Percentiles rank a stretch among this genome's conserved stretches.
Evolutionary conservation across 2,329 filamentous ascomycete species (phyloP).

Genomic region (Colletotrichum salicis): DNA sequence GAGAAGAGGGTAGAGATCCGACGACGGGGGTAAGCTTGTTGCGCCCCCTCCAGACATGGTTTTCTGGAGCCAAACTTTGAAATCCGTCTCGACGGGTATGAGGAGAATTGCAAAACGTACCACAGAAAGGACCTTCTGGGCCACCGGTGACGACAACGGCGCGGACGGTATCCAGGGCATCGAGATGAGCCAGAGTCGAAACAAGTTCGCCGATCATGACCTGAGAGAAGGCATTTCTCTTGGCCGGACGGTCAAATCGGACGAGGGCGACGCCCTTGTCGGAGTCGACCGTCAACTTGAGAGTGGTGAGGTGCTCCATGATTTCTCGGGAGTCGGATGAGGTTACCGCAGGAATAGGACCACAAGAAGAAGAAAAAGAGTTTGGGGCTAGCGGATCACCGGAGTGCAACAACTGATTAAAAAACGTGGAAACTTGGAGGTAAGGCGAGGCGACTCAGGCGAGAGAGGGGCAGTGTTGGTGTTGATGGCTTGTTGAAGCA

Average conservation of each 20-base stretch:
- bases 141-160: conserved; percentile 52
- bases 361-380: neutral
- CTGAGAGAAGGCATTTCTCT: conserved; percentile 68
- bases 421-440: neutral
- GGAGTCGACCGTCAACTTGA: conserved; percentile 25
- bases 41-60: neutral
- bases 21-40: neutral
- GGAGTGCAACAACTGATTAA: neutral
- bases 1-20: neutral
- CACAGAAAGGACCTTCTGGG: conserved; percentile 47
- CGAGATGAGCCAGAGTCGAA: conserved; percentile 31
- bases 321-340: neutral
- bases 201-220: conserved; percentile 59
- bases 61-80: neutral
- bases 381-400: neutral
- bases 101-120: conserved; percentile 39
- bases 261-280: conserved; percentile 32
- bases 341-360: neutral
- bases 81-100: neutral
- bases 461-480: neutral
- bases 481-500: neutral
- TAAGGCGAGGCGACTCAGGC: neutral
- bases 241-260: conserved; percentile 57
- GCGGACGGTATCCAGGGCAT: conserved; percentile 40
- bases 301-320: conserved; percentile 33